phyloP scores from a whole-genome alignment of 2,329 filamentous ascomycete species.

The Lasiodiplodia hormozganensis region DNA sequence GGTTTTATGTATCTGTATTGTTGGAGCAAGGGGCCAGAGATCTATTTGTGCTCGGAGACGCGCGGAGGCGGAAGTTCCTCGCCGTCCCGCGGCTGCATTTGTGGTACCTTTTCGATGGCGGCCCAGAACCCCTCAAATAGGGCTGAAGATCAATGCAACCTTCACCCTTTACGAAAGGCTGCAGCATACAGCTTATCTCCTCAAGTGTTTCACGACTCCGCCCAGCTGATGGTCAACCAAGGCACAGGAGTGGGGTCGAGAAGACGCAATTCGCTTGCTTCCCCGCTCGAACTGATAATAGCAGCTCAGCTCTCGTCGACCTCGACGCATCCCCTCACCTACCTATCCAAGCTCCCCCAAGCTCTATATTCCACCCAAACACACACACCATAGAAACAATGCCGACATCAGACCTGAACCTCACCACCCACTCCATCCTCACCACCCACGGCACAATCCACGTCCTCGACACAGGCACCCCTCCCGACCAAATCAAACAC shows the following conservation, averaged over 20 bases:
- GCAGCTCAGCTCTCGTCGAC: background rate
- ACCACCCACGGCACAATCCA: slow-evolving; percentile 24
- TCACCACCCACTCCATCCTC: slow-evolving; percentile 15
- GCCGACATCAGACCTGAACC: background rate
- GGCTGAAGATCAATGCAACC: background rate
- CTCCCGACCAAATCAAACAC: background rate
- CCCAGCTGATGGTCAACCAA: background rate
- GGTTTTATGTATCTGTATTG: background rate
- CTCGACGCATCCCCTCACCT: background rate
- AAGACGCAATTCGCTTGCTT: slow-evolving; percentile 4
- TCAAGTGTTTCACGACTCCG: background rate
- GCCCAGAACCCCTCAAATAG: background rate
- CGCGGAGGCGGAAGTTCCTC: background rate
- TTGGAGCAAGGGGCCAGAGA: background rate
- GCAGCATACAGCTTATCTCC: background rate
- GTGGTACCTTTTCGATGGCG: no score
- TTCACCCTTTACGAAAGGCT: background rate
- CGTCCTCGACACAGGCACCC: slow-evolving; percentile 4
- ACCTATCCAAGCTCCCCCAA: background rate
- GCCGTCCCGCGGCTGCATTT: background rate
- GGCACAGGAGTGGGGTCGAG: slow-evolving; percentile 12
- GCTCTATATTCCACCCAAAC: background rate
- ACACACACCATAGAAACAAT: background rate
- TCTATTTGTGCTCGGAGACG: slow-evolving; percentile 8
- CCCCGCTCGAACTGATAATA: slow-evolving; percentile 13